These are phyloP conservation scores for Daldinia childiae DNA, from an alignment of 495 filamentous ascomycete species.

Conservation along the genomic window DNA sequence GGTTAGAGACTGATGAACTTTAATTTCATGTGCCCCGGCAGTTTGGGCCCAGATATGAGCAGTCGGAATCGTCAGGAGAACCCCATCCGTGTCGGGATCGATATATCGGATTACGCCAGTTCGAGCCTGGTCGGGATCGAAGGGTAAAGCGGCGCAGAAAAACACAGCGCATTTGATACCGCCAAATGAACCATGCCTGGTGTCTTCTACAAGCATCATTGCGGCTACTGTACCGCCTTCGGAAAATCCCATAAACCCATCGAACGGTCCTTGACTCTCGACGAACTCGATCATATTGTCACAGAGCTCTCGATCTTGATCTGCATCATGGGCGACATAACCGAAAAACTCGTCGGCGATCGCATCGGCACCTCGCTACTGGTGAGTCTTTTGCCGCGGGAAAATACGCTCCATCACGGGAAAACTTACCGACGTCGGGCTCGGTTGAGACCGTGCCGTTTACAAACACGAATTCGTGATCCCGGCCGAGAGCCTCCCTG, in stretches of 20 bases:
- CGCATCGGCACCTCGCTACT: conserved; percentile 38
- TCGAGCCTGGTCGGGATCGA: conserved; percentile 40
- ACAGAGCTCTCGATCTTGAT: conserved; percentile 33
- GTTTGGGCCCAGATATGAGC: conserved; percentile 43
- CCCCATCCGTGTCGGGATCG: conserved; percentile 40
- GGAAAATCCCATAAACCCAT: conserved; percentile 72
- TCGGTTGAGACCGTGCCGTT: conserved; percentile 40
- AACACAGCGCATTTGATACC: conserved; percentile 43
- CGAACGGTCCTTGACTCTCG: conserved; percentile 63
- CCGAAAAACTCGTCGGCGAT: conserved; percentile 44
- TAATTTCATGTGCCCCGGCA: conserved; percentile 20
- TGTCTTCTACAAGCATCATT: conserved; percentile 49
- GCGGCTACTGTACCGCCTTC: conserved; percentile 69
- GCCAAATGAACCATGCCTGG: conserved; percentile 37
- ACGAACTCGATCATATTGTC: conserved; percentile 40
- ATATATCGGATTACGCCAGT: conserved; percentile 28
- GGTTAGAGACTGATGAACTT: conserved; percentile 21
- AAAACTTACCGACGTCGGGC: conserved; percentile 35
- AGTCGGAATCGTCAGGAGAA: conserved; percentile 39
- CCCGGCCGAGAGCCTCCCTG: conserved; percentile 37
- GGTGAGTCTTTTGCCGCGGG: conserved; percentile 8
- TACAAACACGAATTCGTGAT: conserved; percentile 45
- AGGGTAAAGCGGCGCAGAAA: conserved; percentile 42
- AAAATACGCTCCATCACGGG: background rate
- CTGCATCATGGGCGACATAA: conserved; percentile 35